Conservation (phyloP, 2,329 filamentous ascomycete species). For the Apiospora aurea region DNA sequence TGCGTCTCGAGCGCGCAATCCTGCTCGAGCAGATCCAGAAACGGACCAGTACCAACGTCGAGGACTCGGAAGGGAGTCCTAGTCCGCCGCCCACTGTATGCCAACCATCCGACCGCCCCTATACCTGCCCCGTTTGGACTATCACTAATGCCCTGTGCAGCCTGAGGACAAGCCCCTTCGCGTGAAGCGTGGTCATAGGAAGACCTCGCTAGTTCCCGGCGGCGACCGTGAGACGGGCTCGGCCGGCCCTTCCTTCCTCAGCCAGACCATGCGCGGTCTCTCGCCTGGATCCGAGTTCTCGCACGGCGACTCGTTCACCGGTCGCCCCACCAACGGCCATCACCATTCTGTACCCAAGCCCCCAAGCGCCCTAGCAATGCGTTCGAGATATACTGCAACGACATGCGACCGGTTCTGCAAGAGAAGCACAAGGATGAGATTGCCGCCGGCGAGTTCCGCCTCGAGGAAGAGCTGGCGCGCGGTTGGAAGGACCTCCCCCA, state of each 20-base stretch:
- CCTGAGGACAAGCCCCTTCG: conserved; percentile 81
- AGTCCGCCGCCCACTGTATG: conserved; percentile 81
- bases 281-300: conserved; percentile 63
- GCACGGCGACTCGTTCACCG: conserved; percentile 51
- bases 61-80: conserved; percentile 80
- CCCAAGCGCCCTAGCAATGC: conserved; percentile 55
- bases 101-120: conserved; percentile 31
- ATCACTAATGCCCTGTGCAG: conserved; percentile 48
- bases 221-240: conserved; percentile 48
- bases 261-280: conserved; percentile 53
- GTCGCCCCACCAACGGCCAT: conserved; percentile 39
- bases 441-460: conserved; percentile 44
- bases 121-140: conserved; percentile 2
- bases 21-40: conserved; percentile 76
- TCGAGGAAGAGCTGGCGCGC: conserved; percentile 63
- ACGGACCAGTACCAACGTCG: conserved; percentile 76
- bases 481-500: conserved; percentile 62
- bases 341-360: conserved; percentile 41
- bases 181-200: conserved; percentile 75
- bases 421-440: conserved; percentile 52
- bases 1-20: conserved; percentile 84
- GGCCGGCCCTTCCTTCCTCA: conserved; percentile 52
- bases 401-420: conserved; percentile 53
- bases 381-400: conserved; percentile 63
- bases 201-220: conserved; percentile 58